Base-by-base conservation (phyloP, 2,329 filamentous ascomycete genomes). In the Aspergillus texensis region DNA sequence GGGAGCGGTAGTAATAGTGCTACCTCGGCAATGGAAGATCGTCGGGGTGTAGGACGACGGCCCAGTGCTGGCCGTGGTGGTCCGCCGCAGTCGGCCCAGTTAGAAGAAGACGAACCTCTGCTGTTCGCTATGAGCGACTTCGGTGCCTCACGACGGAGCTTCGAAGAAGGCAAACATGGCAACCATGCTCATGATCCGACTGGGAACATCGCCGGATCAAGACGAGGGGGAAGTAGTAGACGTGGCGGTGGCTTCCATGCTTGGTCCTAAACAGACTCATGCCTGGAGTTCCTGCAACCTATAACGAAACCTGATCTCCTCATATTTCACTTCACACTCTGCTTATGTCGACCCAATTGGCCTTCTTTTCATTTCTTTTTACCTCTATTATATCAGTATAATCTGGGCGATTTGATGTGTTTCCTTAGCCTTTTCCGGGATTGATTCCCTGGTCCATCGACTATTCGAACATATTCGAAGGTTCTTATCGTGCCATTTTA, bases 41-140 rank as follows among this genome's bases (percentile, higher is more conserved):
- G 77, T 32, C 75, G 78, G 24, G 73, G 76, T 24, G 71, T 71
- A 48, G 71, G 70, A 11, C 76, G 76, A 58, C 74, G 79, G 32
- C 74, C 75, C 19, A 73, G 74, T 56, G 71, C 73, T 34, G 72
- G 71, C 54, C 76, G 79, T 30, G 68, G 72, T 10, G 68, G 70
- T 14, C 70, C 73, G 41, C 68, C 71, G 3, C 75, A 75, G 46
- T 58, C 70, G 9, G 64, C 68, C 19, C 65, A 68, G 43, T 68
- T 73, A 19, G 79, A 81, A 52, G 80, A 82, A 34, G 80, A 82
- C 19, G 80, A 82, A 61, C 79, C 79, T 10, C 68, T 82, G 9
- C 69, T 81, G 4, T 82, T 82, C 66, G 78, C 79, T 41, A 82
- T 82, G 79, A 82, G 79, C 62, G 80, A 82, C 58, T 80, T 81